Evolutionary conservation across 352 stramenopile species (phyloP).

Genomic region (Phytopythium chamaehyphon): DNA sequence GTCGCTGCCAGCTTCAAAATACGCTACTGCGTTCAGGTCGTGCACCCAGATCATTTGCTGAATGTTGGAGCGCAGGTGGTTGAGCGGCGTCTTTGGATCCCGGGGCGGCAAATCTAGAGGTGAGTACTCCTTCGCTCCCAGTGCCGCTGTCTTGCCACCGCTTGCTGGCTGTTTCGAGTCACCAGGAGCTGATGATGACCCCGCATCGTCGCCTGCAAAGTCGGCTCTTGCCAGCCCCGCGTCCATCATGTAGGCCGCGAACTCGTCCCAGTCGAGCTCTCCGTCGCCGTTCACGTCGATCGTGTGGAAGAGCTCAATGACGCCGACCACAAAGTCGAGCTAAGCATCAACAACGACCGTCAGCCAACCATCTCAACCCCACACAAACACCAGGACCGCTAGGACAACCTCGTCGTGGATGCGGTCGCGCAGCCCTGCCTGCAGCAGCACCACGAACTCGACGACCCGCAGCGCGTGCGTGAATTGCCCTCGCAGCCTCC

Average conservation of each 20-base stretch:
- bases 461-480: constrained; percentile 41
- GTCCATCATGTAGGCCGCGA: constrained; percentile 85
- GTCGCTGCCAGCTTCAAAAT: constrained; percentile 61
- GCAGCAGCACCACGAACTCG: constrained; percentile 70
- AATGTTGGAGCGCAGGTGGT: constrained; percentile 37
- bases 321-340: constrained; percentile 78
- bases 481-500: constrained; percentile 53
- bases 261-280: constrained; percentile 89
- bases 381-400: not conserved
- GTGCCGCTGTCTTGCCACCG: not conserved
- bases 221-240: constrained; percentile 54
- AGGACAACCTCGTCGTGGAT: constrained; percentile 39
- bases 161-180: constrained; percentile 5
- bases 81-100: constrained; percentile 46
- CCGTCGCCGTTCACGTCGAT: constrained; percentile 90
- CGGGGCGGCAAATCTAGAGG: constrained; percentile 26
- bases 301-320: constrained; percentile 87
- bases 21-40: constrained; percentile 57
- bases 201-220: constrained; percentile 34
- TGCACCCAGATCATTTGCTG: constrained; percentile 46
- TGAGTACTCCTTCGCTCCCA: constrained; percentile 28
- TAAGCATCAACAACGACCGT: constrained; percentile 2
- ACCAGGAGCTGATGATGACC: constrained; percentile 3
- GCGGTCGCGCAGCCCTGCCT: constrained; percentile 59
- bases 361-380: not conserved